Base-by-base conservation (phyloP, 2,329 filamentous ascomycete genomes). In the Fusarium algeriense region DNA sequence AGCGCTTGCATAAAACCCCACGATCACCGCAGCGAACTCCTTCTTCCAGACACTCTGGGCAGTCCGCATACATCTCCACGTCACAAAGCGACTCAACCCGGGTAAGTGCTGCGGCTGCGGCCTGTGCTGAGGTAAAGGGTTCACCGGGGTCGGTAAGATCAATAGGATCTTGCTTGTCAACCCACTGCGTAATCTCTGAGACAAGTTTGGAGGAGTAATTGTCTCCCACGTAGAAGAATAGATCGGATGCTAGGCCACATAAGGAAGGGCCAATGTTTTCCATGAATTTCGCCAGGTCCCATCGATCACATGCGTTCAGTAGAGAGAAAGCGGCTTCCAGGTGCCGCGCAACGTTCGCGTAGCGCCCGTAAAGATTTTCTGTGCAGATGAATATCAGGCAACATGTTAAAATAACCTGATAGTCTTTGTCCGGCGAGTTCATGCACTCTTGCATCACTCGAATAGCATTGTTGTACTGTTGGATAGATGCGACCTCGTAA, bases 311-410 rank as follows among this genome's bases (percentile, higher is more conserved):
- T 1, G 23, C 4, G 20, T 61, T 67, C 2, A 67, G 2, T 0
- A 67, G 0, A 0, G 64, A 56, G 7, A 67, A 67, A 0, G 63
- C 64, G 0, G 63, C 57, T 19, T 67, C 64, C 1, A 67, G n/a
- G 6, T 70, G 67, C 6, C 55, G 37, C 4, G 44, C 26, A 1
- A 66, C 54, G 7, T 70, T 70, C 1, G 10, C 7, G 13, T 70
- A 20, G 2, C 60, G 50, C 0, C 66, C 67, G 11, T 70, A 54
- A 3, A 70, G 30, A 7, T 38, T 43, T 32, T 70, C 67, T 0
- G 32, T 70, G 19, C 67, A 70, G 6, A 70, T 70, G 6, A 70
- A 70, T 15, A 70, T 43, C 7, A 70, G 3, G 5, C 67, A 70
- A 7, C 67, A 70, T 1, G 59, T 70, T 1, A 70, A 6, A 17